These are phyloP conservation scores for Ophiorrhiza pumila DNA, from an alignment of 257 asterid genomes.

Conservation along the genomic window DNA sequence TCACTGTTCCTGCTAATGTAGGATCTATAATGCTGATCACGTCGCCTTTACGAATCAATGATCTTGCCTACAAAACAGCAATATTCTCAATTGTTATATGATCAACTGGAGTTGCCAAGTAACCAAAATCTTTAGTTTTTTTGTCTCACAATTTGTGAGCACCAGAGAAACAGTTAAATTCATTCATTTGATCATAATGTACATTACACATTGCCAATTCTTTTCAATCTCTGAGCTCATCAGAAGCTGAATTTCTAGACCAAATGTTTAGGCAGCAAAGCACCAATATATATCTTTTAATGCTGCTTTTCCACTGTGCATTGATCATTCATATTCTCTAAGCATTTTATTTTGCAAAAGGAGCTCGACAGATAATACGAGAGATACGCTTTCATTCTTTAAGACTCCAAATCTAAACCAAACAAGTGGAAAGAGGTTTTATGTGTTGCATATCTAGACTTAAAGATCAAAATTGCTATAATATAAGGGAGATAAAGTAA, in stretches of 20 bases:
- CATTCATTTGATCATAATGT: neutral
- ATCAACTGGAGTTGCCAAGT: neutral
- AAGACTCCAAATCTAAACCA: neutral
- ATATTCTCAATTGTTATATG: neutral
- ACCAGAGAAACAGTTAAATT: too few species aligned
- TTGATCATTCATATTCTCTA: too few species aligned
- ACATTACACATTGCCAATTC: neutral
- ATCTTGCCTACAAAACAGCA: conserved; percentile 61
- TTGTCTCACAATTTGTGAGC: too few species aligned
- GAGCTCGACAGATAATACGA: neutral
- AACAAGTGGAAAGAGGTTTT: neutral
- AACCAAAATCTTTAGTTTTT: too few species aligned
- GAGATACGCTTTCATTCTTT: neutral
- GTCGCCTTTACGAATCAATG: conserved; percentile 86
- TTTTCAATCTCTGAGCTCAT: neutral
- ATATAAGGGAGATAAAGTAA: neutral
- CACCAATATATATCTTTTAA: neutral
- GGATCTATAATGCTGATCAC: conserved; percentile 84
- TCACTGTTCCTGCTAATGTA: conserved; percentile 49
- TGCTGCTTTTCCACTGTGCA: neutral
- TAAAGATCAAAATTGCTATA: too few species aligned
- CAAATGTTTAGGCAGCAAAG: neutral
- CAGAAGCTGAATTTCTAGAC: neutral
- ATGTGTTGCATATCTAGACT: neutral
- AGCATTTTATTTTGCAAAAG: neutral